Evolutionary conservation across 371 early-diverging fungal species (phyloP).

Genomic region (Phascolomyces articulosus): DNA sequence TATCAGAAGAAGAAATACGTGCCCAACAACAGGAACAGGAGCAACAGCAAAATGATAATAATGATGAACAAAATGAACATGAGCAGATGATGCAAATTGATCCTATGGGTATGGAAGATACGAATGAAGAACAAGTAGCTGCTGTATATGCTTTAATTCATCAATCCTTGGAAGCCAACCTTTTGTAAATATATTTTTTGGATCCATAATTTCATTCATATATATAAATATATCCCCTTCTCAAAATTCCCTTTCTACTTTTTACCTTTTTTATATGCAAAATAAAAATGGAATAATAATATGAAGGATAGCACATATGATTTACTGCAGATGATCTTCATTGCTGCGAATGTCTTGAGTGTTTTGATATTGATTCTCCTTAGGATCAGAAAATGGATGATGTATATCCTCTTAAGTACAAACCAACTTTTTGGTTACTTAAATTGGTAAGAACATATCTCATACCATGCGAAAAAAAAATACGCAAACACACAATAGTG

Average conservation of each 20-base stretch:
- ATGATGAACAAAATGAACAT: not conserved
- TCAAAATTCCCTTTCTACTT: too few relatives aligned
- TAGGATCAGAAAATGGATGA: not conserved
- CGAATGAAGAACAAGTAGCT: not conserved
- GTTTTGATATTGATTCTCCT: not conserved
- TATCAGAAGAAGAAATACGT: not conserved
- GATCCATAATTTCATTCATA: too few relatives aligned
- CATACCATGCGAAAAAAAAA: too few relatives aligned
- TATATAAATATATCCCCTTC: not conserved
- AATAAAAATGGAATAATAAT: not conserved
- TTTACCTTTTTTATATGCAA: not conserved
- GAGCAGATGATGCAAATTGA: not conserved
- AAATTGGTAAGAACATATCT: too few relatives aligned
- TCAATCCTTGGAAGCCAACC: conserved; percentile 12
- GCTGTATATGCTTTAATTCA: conserved; percentile 9
- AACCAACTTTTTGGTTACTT: too few relatives aligned
- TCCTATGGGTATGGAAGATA: not conserved
- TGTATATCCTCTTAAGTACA: too few relatives aligned
- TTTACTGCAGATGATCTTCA: too few relatives aligned
- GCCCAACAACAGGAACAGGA: not conserved
- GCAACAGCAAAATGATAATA: not conserved
- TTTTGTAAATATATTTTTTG: conserved; percentile 14
- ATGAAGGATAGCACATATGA: not conserved
- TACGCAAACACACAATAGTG: too few relatives aligned
- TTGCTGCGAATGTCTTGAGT: too few relatives aligned